Evolutionary conservation across 768 basidiomycete genomes (phyloP).

Genomic region (Tulasnella sp.): DNA sequence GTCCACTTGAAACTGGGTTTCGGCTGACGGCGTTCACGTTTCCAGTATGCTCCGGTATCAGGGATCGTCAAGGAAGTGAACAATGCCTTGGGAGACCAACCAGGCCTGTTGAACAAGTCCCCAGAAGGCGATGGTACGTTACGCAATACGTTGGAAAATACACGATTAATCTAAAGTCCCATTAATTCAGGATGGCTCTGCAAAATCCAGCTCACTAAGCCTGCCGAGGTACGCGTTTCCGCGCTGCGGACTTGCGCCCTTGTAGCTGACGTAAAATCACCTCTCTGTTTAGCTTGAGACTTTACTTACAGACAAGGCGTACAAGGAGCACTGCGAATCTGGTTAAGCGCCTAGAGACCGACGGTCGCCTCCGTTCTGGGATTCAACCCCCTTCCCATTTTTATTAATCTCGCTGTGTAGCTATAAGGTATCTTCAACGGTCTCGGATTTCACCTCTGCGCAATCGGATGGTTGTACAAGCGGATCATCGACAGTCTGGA

Average conservation of each 20-base stretch:
- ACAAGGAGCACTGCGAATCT: conserved; percentile 47
- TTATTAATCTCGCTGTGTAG: not conserved
- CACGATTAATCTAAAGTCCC: not conserved
- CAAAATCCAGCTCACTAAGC: conserved; percentile 74
- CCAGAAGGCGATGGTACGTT: conserved; percentile 68
- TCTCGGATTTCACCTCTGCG: not conserved
- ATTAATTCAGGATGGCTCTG: conserved; percentile 75
- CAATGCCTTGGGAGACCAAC: conserved; percentile 47
- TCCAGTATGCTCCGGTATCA: conserved; percentile 84
- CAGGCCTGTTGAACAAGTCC: conserved; percentile 79
- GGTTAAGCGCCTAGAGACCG: not conserved
- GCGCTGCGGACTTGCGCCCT: not conserved
- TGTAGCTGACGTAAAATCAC: not conserved
- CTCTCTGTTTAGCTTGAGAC: conserved; percentile 42
- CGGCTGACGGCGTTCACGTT: conserved; percentile 13
- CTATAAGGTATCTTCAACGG: not conserved
- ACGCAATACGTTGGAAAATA: no score
- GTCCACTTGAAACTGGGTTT: conserved; percentile 20
- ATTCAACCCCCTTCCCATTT: not conserved
- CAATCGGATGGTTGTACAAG: not conserved
- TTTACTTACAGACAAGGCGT: conserved; percentile 66
- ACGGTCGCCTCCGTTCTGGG: not conserved
- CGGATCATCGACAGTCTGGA: not conserved
- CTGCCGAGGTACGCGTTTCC: conserved; percentile 49
- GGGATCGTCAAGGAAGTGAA: conserved; percentile 78